Base-by-base conservation (phyloP, 306 rosid genomes). In the Casuarina cunninghamiana region DNA sequence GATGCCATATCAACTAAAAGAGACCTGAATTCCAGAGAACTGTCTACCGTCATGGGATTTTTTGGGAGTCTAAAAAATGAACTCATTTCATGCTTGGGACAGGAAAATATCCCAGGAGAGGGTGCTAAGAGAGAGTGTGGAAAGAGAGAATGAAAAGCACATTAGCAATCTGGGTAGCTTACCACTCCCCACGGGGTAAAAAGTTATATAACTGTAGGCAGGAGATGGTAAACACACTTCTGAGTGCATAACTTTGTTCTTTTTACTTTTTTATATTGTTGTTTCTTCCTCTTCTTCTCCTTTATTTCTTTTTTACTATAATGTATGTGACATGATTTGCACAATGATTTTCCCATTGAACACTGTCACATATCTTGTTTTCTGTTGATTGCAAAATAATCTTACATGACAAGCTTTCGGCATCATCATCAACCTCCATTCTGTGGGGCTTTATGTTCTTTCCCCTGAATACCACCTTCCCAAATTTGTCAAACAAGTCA, bases 401-500 rank as follows among this genome's bases (percentile, higher is more conserved):
- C 97, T 88, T 88, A 92, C 98, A 95, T 70, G 97, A 91, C 68
- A 95, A 87, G 90, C 97, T 91, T 81, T 95, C 97, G 1, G 98
- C 87, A 75, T 95, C 98, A 75, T 94, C 97, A 62, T 95, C 97
- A 61, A 92, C 74, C 84, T 95, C 98, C 66, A 83, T 93, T 55
- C 77, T 86, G 10, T 84, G 88, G 81, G 89, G 84, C 82, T 88
- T 92, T 79, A 76, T 83, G 79, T 88, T 97, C 6, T 72, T 82
- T 51, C 96, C 88, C 48, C 81, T 85, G 82, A 77, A 95, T 45
- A 95, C 97, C 67, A 95, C 97, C 79, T 89, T 90, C 51, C 98
- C 98, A 74, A 89, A 90, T 65, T 84, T 95, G 50, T 88, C 87
- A 71, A 95, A 87, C 83, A 95, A 85, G n/a, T 87, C 96, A 57